These are phyloP conservation scores for Penicillium salamii DNA, from an alignment of 495 filamentous ascomycete genomes.

Conservation along the genomic window DNA sequence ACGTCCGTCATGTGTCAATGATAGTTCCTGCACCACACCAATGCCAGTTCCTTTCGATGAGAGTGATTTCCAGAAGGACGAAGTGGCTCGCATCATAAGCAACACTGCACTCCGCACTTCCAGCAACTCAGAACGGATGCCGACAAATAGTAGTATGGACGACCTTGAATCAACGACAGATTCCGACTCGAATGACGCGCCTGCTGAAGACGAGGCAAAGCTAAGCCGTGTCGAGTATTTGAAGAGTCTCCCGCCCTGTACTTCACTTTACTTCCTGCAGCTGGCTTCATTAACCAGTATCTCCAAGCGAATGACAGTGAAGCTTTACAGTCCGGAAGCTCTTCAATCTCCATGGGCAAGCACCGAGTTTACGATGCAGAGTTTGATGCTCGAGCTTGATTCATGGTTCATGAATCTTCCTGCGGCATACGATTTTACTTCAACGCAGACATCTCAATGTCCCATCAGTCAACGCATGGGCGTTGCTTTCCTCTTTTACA, in stretches of 20 bases:
- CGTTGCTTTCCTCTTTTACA: slow-evolving; percentile 55
- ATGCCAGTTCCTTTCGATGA: slow-evolving; percentile 55
- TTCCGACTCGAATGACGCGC: slow-evolving; percentile 21
- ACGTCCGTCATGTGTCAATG: slow-evolving; percentile 54
- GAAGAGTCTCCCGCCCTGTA: slow-evolving; percentile 33
- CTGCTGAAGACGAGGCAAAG: slow-evolving; percentile 14
- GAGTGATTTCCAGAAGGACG: slow-evolving; percentile 38
- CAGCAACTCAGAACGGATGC: slow-evolving; percentile 19
- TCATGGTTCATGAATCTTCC: slow-evolving; percentile 42
- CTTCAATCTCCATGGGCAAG: slow-evolving; percentile 51
- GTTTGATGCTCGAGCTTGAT: slow-evolving; percentile 37
- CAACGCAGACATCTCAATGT: slow-evolving; percentile 30
- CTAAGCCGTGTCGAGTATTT: slow-evolving; percentile 23
- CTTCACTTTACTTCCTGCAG: slow-evolving; percentile 51
- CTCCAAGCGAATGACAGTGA: slow-evolving; percentile 47
- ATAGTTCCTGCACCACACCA: slow-evolving; percentile 53
- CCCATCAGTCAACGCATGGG: slow-evolving; percentile 40
- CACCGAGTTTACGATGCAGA: slow-evolving; percentile 39
- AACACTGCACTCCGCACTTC: slow-evolving; percentile 18
- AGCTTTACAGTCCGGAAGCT: slow-evolving; percentile 57
- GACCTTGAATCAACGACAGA: slow-evolving; percentile 25
- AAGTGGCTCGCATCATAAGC: slow-evolving; percentile 32
- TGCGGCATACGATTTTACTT: slow-evolving; percentile 38
- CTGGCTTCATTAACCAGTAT: slow-evolving; percentile 48
- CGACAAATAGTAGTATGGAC: slow-evolving; percentile 18